Base-by-base conservation (phyloP, 2,329 filamentous ascomycete genomes). In the Fusarium miscanthi region DNA sequence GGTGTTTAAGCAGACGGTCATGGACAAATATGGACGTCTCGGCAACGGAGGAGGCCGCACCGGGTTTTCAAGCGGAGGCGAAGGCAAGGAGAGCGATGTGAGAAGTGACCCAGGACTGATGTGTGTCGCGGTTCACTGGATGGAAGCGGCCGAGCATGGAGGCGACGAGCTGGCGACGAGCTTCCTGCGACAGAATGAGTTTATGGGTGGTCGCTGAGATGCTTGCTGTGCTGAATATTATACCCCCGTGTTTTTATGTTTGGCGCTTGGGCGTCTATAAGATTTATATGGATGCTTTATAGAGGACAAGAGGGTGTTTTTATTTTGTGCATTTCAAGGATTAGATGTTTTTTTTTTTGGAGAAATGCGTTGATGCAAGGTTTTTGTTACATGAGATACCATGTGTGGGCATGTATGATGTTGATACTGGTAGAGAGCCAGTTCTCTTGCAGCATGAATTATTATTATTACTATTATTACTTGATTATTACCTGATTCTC, bases 41-140 rank as follows among this genome's bases (percentile, higher is more conserved):
- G 77, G 78, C 25, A 76, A 72, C 43, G 70, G 76, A 48, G 75
- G 76, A 48, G 74, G 66, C 40, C 63, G 63, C 17, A 53, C 62
- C 68, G n/a, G 77, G 74, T 59, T 72, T 46, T 57, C 74, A 25
- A 62, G 72, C 38, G 58, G 72, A 59, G 73, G 77, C 27, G 64
- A 75, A 35, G 67, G 68, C 42, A 82, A 81, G 58, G 83, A 85
- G 52, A 84, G 84, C 23, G 82, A 89, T 66, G 86, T 89, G 40
- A 81, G 94, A 74, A 94, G 91, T 66, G 94, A 98, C 80, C 93
- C 94, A 4, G 92, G 92, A 59, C 90, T 94, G 45, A 96, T 98
- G 93, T 98, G 95, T 77, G 90, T 97, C 63, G 95, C 95, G 14
- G 91, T 97, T 82, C 95, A 98, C 85, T 98, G 95, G 95, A 98